Evolutionary conservation across 2,329 filamentous ascomycete genomes (phyloP).

Genomic region (Hawksworthiomyces lignivorus): DNA sequence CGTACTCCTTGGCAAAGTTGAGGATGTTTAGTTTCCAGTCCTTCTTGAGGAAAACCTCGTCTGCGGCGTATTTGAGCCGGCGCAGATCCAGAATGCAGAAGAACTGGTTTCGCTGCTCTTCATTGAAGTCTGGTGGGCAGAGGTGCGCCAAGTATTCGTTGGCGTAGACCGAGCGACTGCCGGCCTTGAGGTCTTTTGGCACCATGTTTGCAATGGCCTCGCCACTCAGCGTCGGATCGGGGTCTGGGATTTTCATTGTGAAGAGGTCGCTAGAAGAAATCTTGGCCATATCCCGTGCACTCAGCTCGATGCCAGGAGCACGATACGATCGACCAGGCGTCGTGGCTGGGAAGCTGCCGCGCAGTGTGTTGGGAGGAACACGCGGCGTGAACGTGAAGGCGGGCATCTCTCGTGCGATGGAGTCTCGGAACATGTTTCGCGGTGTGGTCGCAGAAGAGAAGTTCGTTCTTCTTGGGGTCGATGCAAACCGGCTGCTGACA

Average conservation of each 20-base stretch:
- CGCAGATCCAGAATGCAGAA: conserved; percentile 56
- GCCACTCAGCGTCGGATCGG: conserved; percentile 48
- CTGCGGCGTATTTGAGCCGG: conserved; percentile 52
- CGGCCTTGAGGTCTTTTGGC: conserved; percentile 40
- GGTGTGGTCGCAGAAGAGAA: conserved; percentile 24
- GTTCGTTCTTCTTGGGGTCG: conserved; percentile 19
- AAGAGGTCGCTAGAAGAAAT: conserved; percentile 45
- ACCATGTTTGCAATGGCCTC: conserved; percentile 46
- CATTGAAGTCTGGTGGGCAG: conserved; percentile 49
- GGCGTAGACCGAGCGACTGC: conserved; percentile 49
- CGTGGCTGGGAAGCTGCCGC: conserved; percentile 39
- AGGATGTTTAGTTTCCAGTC: conserved; percentile 56
- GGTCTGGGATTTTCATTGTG: conserved; percentile 50
- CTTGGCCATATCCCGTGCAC: conserved; percentile 42
- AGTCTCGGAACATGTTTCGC: conserved; percentile 26
- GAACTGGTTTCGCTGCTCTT: conserved; percentile 53
- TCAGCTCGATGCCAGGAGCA: conserved; percentile 38
- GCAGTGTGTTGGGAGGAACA: conserved; percentile 35
- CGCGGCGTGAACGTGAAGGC: conserved; percentile 36
- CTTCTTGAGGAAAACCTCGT: conserved; percentile 53
- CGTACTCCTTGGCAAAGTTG: conserved; percentile 57
- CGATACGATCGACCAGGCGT: conserved; percentile 38
- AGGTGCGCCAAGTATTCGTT: conserved; percentile 52
- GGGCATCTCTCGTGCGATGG: conserved; percentile 20
- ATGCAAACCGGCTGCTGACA: conserved; percentile 1